These are phyloP conservation scores for Suillus lakei DNA, from an alignment of 768 basidiomycete genomes.

Conservation along the genomic window DNA sequence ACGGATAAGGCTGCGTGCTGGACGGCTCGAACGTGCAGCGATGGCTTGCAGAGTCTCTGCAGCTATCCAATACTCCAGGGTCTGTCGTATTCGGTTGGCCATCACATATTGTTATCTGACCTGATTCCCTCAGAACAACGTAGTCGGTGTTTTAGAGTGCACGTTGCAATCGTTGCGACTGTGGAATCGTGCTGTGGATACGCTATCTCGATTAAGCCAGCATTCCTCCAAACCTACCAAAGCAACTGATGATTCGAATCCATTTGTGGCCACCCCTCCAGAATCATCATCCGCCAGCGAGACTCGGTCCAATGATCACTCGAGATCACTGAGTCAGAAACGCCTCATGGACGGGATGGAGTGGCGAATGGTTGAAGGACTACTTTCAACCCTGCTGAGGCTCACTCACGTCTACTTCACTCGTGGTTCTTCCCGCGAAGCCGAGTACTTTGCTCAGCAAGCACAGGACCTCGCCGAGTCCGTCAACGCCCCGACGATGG, in stretches of 20 bases:
- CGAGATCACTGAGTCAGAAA: slow-evolving; percentile 17
- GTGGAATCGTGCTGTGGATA: slow-evolving; percentile 81
- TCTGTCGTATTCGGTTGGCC: slow-evolving; percentile 31
- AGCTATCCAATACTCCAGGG: slow-evolving; percentile 69
- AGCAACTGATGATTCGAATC: slow-evolving; percentile 47
- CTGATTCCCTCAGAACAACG: slow-evolving; percentile 55
- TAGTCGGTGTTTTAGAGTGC: slow-evolving; percentile 56
- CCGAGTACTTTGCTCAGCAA: slow-evolving; percentile 83
- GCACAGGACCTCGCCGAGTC: slow-evolving; percentile 74
- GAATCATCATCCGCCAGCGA: slow-evolving; percentile 33
- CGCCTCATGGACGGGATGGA: slow-evolving; percentile 60
- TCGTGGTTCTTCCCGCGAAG: slow-evolving; percentile 84
- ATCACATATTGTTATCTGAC: neutral
- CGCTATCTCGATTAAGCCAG: slow-evolving; percentile 62
- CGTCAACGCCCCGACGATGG: slow-evolving; percentile 66
- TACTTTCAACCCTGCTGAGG: slow-evolving; percentile 68
- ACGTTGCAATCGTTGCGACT: slow-evolving; percentile 75
- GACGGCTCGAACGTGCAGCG: slow-evolving; percentile 69
- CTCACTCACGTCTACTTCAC: slow-evolving; percentile 66
- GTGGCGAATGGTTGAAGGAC: slow-evolving; percentile 77
- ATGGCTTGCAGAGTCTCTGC: slow-evolving; percentile 73
- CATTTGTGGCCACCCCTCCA: slow-evolving; percentile 53
- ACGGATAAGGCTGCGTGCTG: slow-evolving; percentile 63
- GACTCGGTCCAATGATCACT: slow-evolving; percentile 41
- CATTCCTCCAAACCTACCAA: slow-evolving; percentile 29